Evolutionary conservation across 129 eudicot genomes (phyloP).

Genomic region (Dittrichia graveolens): DNA sequence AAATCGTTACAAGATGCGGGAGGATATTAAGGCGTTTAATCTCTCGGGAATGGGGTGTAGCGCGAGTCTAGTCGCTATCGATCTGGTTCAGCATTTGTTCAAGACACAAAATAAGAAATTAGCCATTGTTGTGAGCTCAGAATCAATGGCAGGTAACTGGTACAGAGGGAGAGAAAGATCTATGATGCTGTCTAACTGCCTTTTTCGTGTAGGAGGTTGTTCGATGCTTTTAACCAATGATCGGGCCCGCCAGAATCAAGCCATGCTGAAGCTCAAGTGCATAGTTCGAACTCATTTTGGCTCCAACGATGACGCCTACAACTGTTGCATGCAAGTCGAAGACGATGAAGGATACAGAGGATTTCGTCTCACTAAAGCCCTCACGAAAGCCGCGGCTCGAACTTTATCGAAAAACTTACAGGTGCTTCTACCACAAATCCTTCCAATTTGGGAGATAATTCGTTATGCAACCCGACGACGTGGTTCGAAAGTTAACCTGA

Average conservation of each 20-base stretch:
- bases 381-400: constrained; percentile 49
- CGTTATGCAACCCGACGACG: constrained; percentile 22
- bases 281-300: constrained; percentile 55
- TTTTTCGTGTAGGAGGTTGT: constrained; percentile 64
- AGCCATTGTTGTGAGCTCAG: constrained; percentile 62
- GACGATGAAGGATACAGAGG: constrained; percentile 45
- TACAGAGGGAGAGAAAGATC: constrained; percentile 58
- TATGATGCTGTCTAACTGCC: constrained; percentile 59
- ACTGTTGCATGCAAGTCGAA: constrained; percentile 53
- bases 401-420: constrained; percentile 42
- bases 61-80: constrained; percentile 53
- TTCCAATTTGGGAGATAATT: constrained; percentile 52
- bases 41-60: constrained; percentile 71
- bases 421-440: constrained; percentile 44
- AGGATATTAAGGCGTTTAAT: constrained; percentile 50
- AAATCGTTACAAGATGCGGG: constrained; percentile 58
- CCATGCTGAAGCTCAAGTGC: constrained; percentile 46
- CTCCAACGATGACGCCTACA: constrained; percentile 49
- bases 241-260: constrained; percentile 19
- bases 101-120: constrained; percentile 40
- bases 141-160: constrained; percentile 59
- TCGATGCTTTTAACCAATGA: constrained; percentile 57
- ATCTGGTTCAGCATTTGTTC: constrained; percentile 55
- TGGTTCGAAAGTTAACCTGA: constrained; percentile 40
- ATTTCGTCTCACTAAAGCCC: constrained; percentile 47